Conservation (phyloP, 257 asterid genomes). For the Lithospermum erythrorhizon region DNA sequence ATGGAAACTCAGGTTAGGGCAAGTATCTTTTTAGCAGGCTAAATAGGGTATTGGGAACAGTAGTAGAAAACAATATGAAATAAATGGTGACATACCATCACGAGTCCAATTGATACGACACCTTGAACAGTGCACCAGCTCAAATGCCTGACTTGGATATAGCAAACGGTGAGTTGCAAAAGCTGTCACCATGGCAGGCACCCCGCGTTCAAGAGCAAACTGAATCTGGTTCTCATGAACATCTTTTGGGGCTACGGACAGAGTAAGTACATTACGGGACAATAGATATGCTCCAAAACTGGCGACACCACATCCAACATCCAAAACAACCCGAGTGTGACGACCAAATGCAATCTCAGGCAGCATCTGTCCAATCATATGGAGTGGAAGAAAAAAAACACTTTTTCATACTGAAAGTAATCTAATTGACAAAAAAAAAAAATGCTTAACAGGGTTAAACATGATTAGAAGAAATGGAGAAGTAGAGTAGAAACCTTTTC, state of each 20-base stretch:
- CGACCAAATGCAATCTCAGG: constrained; percentile 88
- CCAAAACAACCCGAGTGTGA: constrained; percentile 77
- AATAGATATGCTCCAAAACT: constrained; percentile 93
- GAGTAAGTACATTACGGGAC: constrained; percentile 64
- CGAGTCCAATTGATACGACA: constrained; percentile 97
- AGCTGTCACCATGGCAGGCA: constrained; percentile 94
- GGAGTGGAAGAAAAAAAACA: constrained; percentile 3
- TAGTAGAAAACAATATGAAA: neutral
- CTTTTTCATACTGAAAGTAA: neutral
- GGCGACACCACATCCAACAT: constrained; percentile 95
- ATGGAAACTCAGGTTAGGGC: constrained; percentile 6
- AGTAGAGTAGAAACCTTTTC: constrained; percentile 44
- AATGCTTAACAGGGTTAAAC: neutral
- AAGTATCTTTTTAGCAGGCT: neutral
- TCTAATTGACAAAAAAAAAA: neutral
- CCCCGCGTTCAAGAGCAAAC: constrained; percentile 95
- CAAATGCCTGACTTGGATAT: constrained; percentile 95
- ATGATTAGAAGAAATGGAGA: neutral
- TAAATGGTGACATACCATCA: constrained; percentile 49
- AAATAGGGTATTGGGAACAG: neutral
- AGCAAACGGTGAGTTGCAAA: constrained; percentile 69
- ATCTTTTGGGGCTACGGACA: constrained; percentile 91
- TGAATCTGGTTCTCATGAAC: constrained; percentile 97
- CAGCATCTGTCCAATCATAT: constrained; percentile 44
- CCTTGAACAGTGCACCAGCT: constrained; percentile 85